phyloP scores from a whole-genome alignment of 163 green algal species.

The Scenedesmus sp. region DNA sequence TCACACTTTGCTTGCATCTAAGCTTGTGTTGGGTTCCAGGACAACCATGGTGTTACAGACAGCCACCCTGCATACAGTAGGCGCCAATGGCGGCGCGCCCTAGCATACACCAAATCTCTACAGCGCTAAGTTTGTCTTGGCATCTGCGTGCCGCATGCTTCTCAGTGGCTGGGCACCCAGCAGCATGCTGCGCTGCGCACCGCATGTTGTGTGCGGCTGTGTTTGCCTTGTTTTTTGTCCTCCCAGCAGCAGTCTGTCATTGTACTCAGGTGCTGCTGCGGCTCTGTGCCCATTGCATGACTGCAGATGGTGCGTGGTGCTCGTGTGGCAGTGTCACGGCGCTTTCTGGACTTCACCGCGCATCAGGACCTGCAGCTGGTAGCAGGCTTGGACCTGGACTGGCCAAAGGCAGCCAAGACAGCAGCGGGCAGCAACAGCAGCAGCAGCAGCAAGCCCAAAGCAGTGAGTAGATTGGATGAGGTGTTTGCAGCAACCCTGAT shows the following conservation, averaged over 20 bases:
- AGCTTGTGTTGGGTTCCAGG: too few species aligned
- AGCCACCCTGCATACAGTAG: too few species aligned
- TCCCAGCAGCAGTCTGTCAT: background rate
- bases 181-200: background rate
- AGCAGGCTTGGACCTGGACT: slow-evolving; percentile 59
- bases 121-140: background rate
- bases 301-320: slow-evolving; percentile 47
- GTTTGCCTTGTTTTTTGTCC: too few species aligned
- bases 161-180: background rate
- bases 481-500: background rate
- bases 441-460: slow-evolving; percentile 47
- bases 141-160: background rate
- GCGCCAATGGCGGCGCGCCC: too few species aligned
- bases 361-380: slow-evolving; percentile 62
- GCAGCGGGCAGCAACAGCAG: slow-evolving; percentile 4
- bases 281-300: background rate
- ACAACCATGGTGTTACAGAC: too few species aligned
- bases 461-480: background rate
- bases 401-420: slow-evolving; percentile 36
- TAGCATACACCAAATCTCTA: too few species aligned
- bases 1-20: too few species aligned
- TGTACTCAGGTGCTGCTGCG: background rate
- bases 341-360: slow-evolving; percentile 60
- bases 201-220: too few species aligned
- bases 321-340: slow-evolving; percentile 47